These are phyloP conservation scores for Rhizoclosmatium globosum DNA, from an alignment of 192 early-diverging fungal species.

Conservation along the genomic window DNA sequence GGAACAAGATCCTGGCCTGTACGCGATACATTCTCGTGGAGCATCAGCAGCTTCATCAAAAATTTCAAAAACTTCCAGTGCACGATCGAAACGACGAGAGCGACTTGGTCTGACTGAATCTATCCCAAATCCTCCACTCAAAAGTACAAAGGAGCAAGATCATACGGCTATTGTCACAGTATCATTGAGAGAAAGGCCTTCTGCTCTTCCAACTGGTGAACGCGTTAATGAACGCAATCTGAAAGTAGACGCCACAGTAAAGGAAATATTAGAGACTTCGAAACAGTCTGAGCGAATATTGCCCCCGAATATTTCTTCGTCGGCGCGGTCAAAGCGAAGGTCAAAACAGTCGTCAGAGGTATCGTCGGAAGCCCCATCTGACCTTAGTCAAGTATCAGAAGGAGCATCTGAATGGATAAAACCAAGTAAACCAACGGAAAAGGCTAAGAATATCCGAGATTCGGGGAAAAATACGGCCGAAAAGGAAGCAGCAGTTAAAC, in stretches of 20 bases:
- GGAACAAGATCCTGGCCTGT: constrained; percentile 30
- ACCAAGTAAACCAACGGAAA: neutral
- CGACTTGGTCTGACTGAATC: neutral
- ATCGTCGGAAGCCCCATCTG: neutral
- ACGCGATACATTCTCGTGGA: constrained; percentile 15
- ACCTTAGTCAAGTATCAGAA: constrained; percentile 1
- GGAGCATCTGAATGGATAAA: neutral
- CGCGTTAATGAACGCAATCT: too few relatives aligned
- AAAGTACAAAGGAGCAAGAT: too few relatives aligned
- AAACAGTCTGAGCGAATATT: too few relatives aligned
- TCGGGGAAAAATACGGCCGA: neutral
- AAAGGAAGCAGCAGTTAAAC: neutral
- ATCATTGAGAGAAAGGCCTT: too few relatives aligned
- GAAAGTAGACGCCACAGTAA: too few relatives aligned
- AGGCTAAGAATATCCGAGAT: neutral
- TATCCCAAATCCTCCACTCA: neutral
- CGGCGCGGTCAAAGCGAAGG: constrained; percentile 12
- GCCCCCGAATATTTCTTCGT: neutral
- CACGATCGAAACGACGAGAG: constrained; percentile 21
- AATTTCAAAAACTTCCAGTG: constrained; percentile 6
- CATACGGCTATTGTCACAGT: too few relatives aligned
- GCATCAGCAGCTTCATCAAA: constrained; percentile 19
- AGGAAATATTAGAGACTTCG: too few relatives aligned
- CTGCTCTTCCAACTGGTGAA: too few relatives aligned
- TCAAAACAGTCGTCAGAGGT: constrained; percentile 12